Percentiles rank a stretch among this genome's conserved stretches.
Evolutionary conservation across 108 stramenopile genomes (phyloP).

Genomic region (Nitzschia inconspicua): DNA sequence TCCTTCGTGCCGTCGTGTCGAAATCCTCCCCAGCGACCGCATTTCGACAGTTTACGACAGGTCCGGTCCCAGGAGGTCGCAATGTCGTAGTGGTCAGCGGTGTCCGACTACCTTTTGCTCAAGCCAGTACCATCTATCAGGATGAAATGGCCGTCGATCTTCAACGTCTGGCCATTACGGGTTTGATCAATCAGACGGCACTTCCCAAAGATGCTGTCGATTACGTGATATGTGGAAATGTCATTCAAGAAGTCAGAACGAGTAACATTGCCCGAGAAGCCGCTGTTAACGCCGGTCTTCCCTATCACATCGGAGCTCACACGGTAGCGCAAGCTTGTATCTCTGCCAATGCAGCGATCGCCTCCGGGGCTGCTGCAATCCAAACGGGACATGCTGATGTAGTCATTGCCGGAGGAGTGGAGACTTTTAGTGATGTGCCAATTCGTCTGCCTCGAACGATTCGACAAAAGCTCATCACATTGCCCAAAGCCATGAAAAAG

Average conservation of each 20-base stretch:
- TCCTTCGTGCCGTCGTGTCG: neutral
- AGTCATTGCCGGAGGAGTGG: constrained; percentile 92
- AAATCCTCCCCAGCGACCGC: neutral
- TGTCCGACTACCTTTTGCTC: constrained; percentile 93
- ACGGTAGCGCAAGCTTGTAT: constrained; percentile 98
- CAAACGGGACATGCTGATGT: constrained; percentile 88
- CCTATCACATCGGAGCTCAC: constrained; percentile 85
- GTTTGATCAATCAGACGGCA: constrained; percentile 92
- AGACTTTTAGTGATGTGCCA: constrained; percentile 96
- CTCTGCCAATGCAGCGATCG: constrained; percentile 93
- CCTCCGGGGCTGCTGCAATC: constrained; percentile 92
- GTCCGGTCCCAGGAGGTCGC: constrained; percentile 3
- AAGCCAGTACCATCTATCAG: constrained; percentile 89
- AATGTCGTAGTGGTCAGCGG: constrained; percentile 94
- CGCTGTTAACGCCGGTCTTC: constrained; percentile 95
- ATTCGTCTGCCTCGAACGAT: constrained; percentile 87
- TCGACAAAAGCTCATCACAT: constrained; percentile 89
- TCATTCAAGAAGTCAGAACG: constrained; percentile 92
- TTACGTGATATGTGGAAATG: constrained; percentile 93
- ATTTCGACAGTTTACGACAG: constrained; percentile 7
- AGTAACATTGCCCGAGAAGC: constrained; percentile 95
- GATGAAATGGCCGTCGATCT: constrained; percentile 96
- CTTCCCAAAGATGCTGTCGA: constrained; percentile 86
- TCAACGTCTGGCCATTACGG: constrained; percentile 89
- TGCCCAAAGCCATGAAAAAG: constrained; percentile 96